Evolutionary conservation across 2,329 filamentous ascomycete species (phyloP).

Genomic region (Calonectria pseudoreteaudii): DNA sequence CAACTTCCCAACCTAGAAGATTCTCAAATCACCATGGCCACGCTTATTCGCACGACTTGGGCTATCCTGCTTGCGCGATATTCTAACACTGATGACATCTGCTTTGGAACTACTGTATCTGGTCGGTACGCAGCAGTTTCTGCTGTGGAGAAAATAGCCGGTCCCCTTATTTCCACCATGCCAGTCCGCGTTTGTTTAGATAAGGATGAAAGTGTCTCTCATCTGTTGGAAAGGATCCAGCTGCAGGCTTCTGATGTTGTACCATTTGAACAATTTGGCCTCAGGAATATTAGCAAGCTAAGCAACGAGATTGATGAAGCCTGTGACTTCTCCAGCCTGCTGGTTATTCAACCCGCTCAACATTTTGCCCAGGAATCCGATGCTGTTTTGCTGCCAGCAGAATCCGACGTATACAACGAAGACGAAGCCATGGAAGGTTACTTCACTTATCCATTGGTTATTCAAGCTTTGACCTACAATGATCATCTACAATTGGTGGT

Average conservation of each 20-base stretch:
- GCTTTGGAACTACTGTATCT: not conserved
- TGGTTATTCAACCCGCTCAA: not conserved
- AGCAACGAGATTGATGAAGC: not conserved
- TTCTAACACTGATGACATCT: not conserved
- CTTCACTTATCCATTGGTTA: too few species aligned
- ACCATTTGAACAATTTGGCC: not conserved
- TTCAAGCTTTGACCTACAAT: too few species aligned
- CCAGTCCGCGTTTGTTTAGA: not conserved
- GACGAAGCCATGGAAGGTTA: too few species aligned
- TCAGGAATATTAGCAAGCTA: not conserved
- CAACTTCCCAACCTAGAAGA: too few species aligned
- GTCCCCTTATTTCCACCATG: not conserved
- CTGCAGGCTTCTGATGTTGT: not conserved
- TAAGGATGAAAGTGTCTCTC: not conserved
- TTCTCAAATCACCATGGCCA: not conserved
- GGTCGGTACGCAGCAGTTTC: not conserved
- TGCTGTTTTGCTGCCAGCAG: too few species aligned
- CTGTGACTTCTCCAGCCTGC: not conserved
- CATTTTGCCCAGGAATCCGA: too few species aligned
- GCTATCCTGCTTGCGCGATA: not conserved
- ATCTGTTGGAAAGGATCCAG: not conserved
- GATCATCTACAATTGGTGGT: too few species aligned
- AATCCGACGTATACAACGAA: too few species aligned
- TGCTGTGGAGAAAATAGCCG: not conserved
- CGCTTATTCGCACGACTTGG: not conserved